Base-by-base conservation (phyloP, 345 rosid genomes). In the Eutrema yunnanense region DNA sequence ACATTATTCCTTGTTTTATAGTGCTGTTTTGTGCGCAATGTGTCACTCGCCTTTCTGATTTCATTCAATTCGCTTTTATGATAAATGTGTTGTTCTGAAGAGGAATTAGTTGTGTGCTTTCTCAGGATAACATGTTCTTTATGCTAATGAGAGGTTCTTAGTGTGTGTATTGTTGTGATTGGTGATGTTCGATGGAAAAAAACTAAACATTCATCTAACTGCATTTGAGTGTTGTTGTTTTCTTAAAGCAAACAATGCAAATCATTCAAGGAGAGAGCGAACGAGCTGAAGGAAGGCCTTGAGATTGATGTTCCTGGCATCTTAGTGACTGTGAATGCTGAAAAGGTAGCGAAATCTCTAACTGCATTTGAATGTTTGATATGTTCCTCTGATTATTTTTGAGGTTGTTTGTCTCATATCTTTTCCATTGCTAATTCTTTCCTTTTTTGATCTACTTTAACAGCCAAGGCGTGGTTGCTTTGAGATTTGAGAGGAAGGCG, bases 391-490 rank as follows among this genome's bases (percentile, higher is more conserved):
- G 8, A 27, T 27, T 60, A 37, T 44, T 52, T 62, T 42, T 62
- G 32, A 30, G 13, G 46, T 42, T 26, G 55, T 26, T 11, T 47
- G 26, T 14, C 14, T 4, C 6, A 9, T 26, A 26, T 9, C 26
- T 44, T 43, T 16, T 55, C 3, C 13, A 12, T 58, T 42, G 4
- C 32, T 50, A 11, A 38, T 16, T 57, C 6, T 38, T 65, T 55
- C 30, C 56, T 29, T 19, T 27, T 69, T 27, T 69, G 16, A 16
- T 75, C 6, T 75, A 42, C 6, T 62, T 37, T 42, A 34, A 78
- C 83, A 95, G 96, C 96, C 97, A 58, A 83, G 97, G 62, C 89
- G 80, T 71, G 97, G 97, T 32, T 95, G 97, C 84, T 88, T 95
- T 61, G 99, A 95, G 80, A 80, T 92, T 47, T 86, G 96, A 4